Conservation (phyloP, 2,329 filamentous ascomycete genomes). For the Colletotrichum eleusines region DNA sequence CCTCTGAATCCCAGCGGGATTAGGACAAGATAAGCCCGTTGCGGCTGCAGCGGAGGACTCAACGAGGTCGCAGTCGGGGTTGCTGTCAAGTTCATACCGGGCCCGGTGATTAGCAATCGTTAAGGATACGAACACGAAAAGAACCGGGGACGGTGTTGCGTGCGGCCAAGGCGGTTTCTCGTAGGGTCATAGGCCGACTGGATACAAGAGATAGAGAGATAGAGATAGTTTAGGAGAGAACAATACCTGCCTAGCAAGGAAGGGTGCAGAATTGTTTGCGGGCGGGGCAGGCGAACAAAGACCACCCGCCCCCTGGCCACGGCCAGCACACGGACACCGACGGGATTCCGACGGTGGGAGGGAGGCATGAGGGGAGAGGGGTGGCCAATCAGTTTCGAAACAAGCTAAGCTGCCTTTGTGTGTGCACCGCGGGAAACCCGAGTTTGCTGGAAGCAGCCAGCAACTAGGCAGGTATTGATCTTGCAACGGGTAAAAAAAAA, state of each 20-base stretch:
- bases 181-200: not conserved
- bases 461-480: not conserved
- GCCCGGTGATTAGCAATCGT: constrained; percentile 18
- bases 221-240: not conserved
- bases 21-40: not conserved
- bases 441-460: not conserved
- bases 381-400: constrained; percentile 26
- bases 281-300: not conserved
- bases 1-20: not conserved
- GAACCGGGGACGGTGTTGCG: constrained; percentile 1
- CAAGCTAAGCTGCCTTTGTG: constrained; percentile 19
- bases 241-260: not conserved
- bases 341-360: constrained; percentile 14
- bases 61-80: constrained; percentile 28
- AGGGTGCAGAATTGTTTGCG: not conserved
- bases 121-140: constrained; percentile 41
- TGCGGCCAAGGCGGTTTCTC: no score
- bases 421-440: constrained; percentile 6
- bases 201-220: not conserved
- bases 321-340: constrained; percentile 23
- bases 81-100: constrained; percentile 12
- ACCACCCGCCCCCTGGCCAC: constrained; percentile 1
- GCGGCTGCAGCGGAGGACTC: not conserved
- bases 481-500: not conserved
- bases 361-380: not conserved